Conservation (phyloP, 306 rosid species). For the Rosa lucieae region DNA sequence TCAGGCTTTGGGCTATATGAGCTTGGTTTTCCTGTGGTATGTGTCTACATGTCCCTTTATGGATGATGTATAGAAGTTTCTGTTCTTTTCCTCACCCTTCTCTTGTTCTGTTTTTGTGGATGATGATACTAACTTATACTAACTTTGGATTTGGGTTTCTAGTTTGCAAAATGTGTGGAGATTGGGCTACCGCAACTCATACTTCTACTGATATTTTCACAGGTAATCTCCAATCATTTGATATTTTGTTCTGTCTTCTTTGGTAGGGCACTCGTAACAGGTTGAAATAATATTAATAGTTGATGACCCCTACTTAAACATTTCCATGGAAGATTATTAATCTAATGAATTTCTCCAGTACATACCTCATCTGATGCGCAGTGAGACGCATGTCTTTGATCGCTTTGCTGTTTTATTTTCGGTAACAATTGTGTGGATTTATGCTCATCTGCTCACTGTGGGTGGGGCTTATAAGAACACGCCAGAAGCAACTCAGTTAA, state of each 20-base stretch:
- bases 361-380: constrained; percentile 68
- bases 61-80: neutral
- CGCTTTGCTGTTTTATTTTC: constrained; percentile 91
- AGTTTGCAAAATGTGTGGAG: constrained; percentile 90
- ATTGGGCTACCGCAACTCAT: constrained; percentile 88
- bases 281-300: neutral
- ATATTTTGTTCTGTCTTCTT: constrained; percentile 11
- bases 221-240: constrained; percentile 45
- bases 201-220: constrained; percentile 70
- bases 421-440: constrained; percentile 76
- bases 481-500: constrained; percentile 47
- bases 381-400: constrained; percentile 50
- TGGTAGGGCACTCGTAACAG: neutral
- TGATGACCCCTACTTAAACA: neutral
- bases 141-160: constrained; percentile 26
- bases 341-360: constrained; percentile 51
- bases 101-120: constrained; percentile 12
- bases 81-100: neutral
- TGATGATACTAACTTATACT: constrained; percentile 8
- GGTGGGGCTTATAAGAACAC: constrained; percentile 84
- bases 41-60: constrained; percentile 21
- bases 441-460: constrained; percentile 82
- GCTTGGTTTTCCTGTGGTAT: constrained; percentile 87
- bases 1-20: constrained; percentile 90
- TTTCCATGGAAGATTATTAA: neutral